Base-by-base conservation (phyloP, 2,329 filamentous ascomycete genomes). In the Pseudonectria foliicola region DNA sequence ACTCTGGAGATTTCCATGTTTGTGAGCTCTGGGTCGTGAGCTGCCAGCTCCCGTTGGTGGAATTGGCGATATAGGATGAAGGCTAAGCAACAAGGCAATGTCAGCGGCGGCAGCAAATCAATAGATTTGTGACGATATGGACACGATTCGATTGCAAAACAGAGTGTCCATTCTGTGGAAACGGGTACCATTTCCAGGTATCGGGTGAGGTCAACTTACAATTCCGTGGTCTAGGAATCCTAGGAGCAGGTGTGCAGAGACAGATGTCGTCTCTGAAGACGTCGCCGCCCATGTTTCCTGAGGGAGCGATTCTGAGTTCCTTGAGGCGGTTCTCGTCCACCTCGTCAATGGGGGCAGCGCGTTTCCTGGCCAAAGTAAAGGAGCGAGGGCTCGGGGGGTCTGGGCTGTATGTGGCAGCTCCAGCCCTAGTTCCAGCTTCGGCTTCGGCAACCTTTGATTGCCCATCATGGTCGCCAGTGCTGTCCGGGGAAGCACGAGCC, bases 1-100 rank as follows among this genome's bases (percentile, higher is more conserved):
- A 96, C 93, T 63, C 95, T 95, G 46, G 90, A 95, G 50, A 96
- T 94, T 34, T 95, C 87, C 3, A 90, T 90, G 61, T 96, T 96
- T 29, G 89, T 81, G 45, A 95, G 76, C 29, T 87, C 85, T n/a
- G 89, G 90, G 53, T 95, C 77, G 49, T 85, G 75, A 35, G 80
- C 72, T 25, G 89, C 83, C 33, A 96, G 86, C 31, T 77, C 71
- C 13, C 84, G 79, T 61, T 96, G 90, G 53, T 92, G 82, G 59
- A 93, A 84, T 59, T 96, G 89, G 26, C 92, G 87, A 67, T 95
- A 98, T 50, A 98, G 72, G 48, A 98, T 98, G 66, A 98, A 98
- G 33, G 90, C 92, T 98, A 57, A 59, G 48, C 39, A 25, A 24
- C 8, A 18, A 31, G 5, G 8, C 18, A 21, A 8, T 7, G 49